A percentile compares a stretch with the other conserved stretches of the same genome.
These are phyloP conservation scores for Coelastrella sp. DNA, from an alignment of 139 green algal genomes.

Conservation along the genomic window DNA sequence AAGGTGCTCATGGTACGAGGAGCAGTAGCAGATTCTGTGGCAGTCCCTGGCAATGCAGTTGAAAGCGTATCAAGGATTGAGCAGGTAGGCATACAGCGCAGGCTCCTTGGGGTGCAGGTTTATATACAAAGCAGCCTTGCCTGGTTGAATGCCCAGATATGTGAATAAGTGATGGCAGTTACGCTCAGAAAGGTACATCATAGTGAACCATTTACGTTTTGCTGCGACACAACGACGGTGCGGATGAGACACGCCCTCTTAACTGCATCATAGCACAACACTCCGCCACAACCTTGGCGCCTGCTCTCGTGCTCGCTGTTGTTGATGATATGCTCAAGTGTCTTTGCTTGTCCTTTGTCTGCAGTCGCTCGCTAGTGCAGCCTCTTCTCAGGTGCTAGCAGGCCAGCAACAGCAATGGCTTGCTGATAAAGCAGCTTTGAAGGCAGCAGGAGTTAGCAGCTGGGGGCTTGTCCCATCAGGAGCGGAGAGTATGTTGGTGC, in stretches of 20 bases:
- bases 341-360: background rate
- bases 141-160: too few species aligned
- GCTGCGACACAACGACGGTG: too few species aligned
- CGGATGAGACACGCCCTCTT: too few species aligned
- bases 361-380: background rate
- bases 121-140: too few species aligned
- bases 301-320: too few species aligned
- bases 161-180: too few species aligned
- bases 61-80: background rate
- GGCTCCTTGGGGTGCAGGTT: background rate
- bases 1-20: conserved; percentile 62
- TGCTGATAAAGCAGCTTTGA: conserved; percentile 52
- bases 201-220: too few species aligned
- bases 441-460: conserved; percentile 33
- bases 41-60: conserved; percentile 19
- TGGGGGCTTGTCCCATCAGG: conserved; percentile 47
- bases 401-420: conserved; percentile 49
- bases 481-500: conserved; percentile 56
- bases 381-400: background rate
- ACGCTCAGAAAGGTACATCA: too few species aligned
- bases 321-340: too few species aligned
- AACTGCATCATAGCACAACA: too few species aligned
- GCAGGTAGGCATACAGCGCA: background rate
- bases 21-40: conserved; percentile 41
- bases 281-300: too few species aligned